phyloP scores from a whole-genome alignment of 495 filamentous ascomycete genomes.

The Cercophora newfieldiana region DNA sequence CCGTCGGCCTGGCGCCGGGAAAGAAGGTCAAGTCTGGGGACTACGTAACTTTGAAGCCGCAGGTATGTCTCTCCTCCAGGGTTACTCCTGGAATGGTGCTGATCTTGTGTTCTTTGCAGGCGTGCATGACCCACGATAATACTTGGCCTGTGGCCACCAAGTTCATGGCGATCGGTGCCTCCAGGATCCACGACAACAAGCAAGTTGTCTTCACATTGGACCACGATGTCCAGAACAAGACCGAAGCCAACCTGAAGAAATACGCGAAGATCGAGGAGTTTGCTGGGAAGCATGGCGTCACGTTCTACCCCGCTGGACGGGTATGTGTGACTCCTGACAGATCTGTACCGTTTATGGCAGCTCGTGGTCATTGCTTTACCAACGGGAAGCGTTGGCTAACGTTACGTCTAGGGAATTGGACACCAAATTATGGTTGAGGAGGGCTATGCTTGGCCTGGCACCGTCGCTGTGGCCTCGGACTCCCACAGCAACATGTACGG shows the following conservation, averaged over 20 bases:
- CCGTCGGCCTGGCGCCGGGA: constrained; percentile 66
- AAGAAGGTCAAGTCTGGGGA: constrained; percentile 76
- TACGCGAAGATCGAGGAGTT: constrained; percentile 86
- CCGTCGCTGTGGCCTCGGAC: constrained; percentile 78
- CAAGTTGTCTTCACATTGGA: constrained; percentile 91
- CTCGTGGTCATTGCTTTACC: background rate
- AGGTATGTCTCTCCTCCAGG: background rate
- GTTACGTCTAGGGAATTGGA: constrained; percentile 44
- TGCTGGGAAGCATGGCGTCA: constrained; percentile 74
- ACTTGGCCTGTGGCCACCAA: constrained; percentile 82
- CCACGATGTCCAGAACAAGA: constrained; percentile 91
- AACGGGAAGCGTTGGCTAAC: background rate
- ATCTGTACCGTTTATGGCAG: background rate
- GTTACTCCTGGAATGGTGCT: background rate
- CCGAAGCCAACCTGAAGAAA: constrained; percentile 78
- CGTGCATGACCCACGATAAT: constrained; percentile 94
- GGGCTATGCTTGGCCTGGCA: constrained; percentile 70
- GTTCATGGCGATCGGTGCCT: constrained; percentile 86
- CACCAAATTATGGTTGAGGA: constrained; percentile 46
- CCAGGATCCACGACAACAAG: constrained; percentile 65
- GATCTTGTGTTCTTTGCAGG: constrained; percentile 36
- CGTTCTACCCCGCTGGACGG: constrained; percentile 79
- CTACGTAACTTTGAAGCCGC: constrained; percentile 76
- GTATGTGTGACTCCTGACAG: background rate
- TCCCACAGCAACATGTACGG: constrained; percentile 90